Conservation (phyloP, 108 stramenopile genomes). For the Pseudonitzschia multiseries region DNA sequence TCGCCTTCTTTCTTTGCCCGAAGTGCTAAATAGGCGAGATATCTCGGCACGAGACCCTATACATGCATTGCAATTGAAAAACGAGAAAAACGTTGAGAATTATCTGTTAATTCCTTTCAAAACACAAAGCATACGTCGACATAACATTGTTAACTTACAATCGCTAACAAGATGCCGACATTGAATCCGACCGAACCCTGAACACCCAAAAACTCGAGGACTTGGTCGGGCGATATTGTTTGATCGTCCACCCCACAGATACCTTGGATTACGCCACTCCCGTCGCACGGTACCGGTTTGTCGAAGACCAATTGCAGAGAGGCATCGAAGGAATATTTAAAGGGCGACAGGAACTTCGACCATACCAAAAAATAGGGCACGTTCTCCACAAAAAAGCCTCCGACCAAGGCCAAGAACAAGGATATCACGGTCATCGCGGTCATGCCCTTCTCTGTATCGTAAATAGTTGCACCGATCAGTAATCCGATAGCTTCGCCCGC, state of each 20-base stretch:
- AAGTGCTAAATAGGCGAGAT: slow-evolving; percentile 62
- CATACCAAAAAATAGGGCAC: slow-evolving; percentile 54
- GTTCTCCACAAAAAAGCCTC: slow-evolving; percentile 70
- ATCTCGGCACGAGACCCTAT: slow-evolving; percentile 43
- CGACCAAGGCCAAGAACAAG: slow-evolving; percentile 50
- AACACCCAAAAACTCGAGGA: slow-evolving; percentile 55
- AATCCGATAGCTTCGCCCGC: slow-evolving; percentile 72
- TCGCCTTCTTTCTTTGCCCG: slow-evolving; percentile 32
- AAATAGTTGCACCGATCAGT: slow-evolving; percentile 58
- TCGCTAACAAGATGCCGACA: slow-evolving; percentile 52
- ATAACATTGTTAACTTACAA: slow-evolving; percentile 11
- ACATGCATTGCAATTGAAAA: background rate
- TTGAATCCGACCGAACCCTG: slow-evolving; percentile 66
- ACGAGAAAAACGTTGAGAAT: too few species aligned
- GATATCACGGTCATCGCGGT: slow-evolving; percentile 56
- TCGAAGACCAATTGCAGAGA: slow-evolving; percentile 57
- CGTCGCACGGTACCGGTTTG: slow-evolving; percentile 62
- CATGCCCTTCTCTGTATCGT: slow-evolving; percentile 57
- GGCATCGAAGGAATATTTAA: slow-evolving; percentile 70
- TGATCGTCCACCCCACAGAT: slow-evolving; percentile 9
- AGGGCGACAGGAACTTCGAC: slow-evolving; percentile 60
- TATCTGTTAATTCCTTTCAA: too few species aligned
- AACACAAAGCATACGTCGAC: background rate
- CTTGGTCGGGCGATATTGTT: slow-evolving; percentile 28
- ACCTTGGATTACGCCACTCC: slow-evolving; percentile 35